Evolutionary conservation across 169 alveolate species (phyloP).

Genomic region (Plasmodium cynomolgi): DNA sequence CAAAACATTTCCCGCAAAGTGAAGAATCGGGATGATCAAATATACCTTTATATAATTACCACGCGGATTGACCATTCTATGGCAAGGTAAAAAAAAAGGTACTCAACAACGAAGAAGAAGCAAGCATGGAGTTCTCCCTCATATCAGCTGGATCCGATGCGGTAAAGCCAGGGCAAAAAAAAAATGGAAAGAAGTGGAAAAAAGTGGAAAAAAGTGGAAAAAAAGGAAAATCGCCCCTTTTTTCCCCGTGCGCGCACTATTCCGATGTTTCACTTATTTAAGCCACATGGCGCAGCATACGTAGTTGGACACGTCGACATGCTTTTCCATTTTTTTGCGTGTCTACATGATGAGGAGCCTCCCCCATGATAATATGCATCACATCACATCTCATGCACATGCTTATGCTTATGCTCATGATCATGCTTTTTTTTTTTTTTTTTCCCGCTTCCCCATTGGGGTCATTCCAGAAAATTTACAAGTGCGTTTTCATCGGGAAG

Average conservation of each 20-base stretch:
- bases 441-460: background rate
- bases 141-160: slow-evolving; percentile 75
- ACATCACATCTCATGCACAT: background rate
- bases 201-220: slow-evolving; percentile 13
- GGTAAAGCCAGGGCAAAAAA: slow-evolving; percentile 5
- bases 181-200: slow-evolving; percentile 4
- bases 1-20: background rate
- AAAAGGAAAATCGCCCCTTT: background rate
- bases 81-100: background rate
- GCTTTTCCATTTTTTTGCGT: background rate
- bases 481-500: slow-evolving; percentile 73
- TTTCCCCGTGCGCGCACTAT: background rate
- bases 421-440: background rate
- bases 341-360: background rate
- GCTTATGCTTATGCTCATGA: too few relatives aligned
- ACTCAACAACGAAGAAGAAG: background rate
- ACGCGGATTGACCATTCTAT: background rate
- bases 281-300: background rate
- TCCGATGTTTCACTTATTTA: background rate
- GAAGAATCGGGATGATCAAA: background rate
- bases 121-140: slow-evolving; percentile 12
- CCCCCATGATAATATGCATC: background rate
- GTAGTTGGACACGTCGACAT: background rate
- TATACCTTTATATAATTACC: background rate
- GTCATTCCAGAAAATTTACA: slow-evolving; percentile 32